These are phyloP conservation scores for Ascocoryne sarcoides DNA, from an alignment of 2,329 filamentous ascomycete species.

Conservation along the genomic window DNA sequence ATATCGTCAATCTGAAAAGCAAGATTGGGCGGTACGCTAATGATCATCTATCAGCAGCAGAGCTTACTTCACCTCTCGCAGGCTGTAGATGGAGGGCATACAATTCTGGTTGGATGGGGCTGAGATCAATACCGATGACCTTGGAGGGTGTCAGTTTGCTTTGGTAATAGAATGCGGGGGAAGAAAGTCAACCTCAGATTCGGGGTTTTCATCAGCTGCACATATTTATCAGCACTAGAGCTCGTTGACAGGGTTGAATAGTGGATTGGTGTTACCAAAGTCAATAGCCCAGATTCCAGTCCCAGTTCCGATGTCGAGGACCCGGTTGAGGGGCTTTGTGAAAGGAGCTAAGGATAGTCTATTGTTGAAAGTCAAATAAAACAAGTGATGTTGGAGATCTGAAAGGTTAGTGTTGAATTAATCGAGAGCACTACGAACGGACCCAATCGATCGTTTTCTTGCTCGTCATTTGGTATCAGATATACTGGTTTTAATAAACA, in stretches of 20 bases:
- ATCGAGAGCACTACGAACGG: neutral
- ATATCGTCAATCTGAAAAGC: constrained; percentile 56
- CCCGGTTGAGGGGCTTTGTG: neutral
- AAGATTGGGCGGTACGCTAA: constrained; percentile 51
- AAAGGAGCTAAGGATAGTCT: constrained; percentile 1
- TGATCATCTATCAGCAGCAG: no score
- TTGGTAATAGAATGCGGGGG: no score
- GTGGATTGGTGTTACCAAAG: constrained; percentile 6
- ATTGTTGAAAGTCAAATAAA: constrained; percentile 7
- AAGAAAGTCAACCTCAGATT: constrained; percentile 8
- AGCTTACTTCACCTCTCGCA: no score
- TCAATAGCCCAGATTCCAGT: constrained; percentile 12
- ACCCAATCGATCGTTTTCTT: no score
- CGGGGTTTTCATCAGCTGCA: constrained; percentile 21
- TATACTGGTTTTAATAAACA: neutral
- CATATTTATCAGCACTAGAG: constrained; percentile 15
- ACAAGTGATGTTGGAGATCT: constrained; percentile 14
- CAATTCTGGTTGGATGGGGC: constrained; percentile 11
- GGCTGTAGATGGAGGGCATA: neutral
- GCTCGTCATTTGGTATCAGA: constrained; percentile 4
- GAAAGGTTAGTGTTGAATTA: neutral
- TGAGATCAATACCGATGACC: neutral
- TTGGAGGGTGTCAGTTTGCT: constrained; percentile 16
- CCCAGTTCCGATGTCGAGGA: constrained; percentile 8
- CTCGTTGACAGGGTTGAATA: neutral